Evolutionary conservation across 2,329 filamentous ascomycete genomes (phyloP), one percentile per base, ranked within the genome.

Genomic region (Claviceps purpurea): DNA sequence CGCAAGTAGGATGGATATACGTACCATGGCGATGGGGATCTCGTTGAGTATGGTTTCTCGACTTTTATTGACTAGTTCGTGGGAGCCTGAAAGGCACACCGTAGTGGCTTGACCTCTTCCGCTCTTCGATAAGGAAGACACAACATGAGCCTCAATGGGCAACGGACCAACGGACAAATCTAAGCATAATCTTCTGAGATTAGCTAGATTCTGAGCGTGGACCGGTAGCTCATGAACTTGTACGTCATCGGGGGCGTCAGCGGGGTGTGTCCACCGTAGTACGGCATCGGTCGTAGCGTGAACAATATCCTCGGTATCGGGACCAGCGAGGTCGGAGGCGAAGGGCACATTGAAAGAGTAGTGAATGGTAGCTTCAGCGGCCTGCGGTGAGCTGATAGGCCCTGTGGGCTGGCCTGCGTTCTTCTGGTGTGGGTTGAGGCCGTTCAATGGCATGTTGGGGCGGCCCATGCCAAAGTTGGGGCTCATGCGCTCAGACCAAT

Each of bases 341-440:
- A 97, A 96, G 55, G 93, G 93, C 48, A 98, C 86, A 66, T 96
- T 97, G 82, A 98, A 97, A 58, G 89, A 91, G 67, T 95, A 85
- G 69, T 94, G 89, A 69, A 97, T 87, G 58, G 82, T 82, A 50
- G 84, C 76, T 66, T 91, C 86, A 64, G 84, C 78, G 56, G 84
- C 75, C 58, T 85, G 82, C 54, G 85, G 81, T 58, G 85, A 82
- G 61, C 82, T 76, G 64, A 81, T 73, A 57, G 80, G 74, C 53
- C 78, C 71, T 55, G 73, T 71, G 50, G 76, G 69, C 53, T 73
- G 72, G 52, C 73, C 65, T 56, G 72, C 68, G 56, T 75, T 72
- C 67, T 83, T 81, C 60, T 76, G 73, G 57, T 81, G 79, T 56
- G 76, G 72, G 61, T 76, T 77, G 64, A 80, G 69, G 57, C 69